Evolutionary conservation across 305 asterid genomes (phyloP), one percentile per base, ranked within the genome.

Genomic region (Fraxinus sp.): DNA sequence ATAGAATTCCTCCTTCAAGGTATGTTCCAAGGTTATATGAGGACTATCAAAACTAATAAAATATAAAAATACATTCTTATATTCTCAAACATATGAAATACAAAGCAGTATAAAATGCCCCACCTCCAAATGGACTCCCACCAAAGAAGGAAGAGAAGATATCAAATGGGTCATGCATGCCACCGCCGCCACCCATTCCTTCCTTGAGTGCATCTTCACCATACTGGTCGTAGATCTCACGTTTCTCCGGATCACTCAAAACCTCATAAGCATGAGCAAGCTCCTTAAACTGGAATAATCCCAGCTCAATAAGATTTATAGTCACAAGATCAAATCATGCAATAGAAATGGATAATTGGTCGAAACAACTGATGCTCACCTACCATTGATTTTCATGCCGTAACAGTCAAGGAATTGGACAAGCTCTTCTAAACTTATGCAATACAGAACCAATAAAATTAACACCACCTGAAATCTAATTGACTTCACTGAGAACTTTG

Each of bases 151-250:
- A 90, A 5, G 89, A 86, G 89, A 91, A 90, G 75, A 91, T 90
- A 76, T 91, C 94, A 22, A 91, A 91, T 5, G 94, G 94, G 41
- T 90, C 91, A 1, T 91, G 92, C 91, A 87, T 87, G 55, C 94
- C 94, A 0, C 93, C 93, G 0, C 90, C 90, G 1, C 87, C 92
- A 0, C 94, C 95, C 97, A 91, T 94, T 87, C 98, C 98, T 84
- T 95, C 98, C 87, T 95, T 95, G 76, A 95, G 97, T 0, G 95
- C 98, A 86, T 95, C 98, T 79, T 95, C 98, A 32, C 98, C 98
- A 82, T 95, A 95, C 79, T 93, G 94, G 77, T 95, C 98, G 57
- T 95, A 92, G 66, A 95, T 91, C 79, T 91, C 98, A 18, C 98
- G 96, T 78, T 95, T 92, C 79, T 95, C 95, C 0, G 97, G 97